Evolutionary conservation across 176 grass and related monocot genomes (phyloP).

Genomic region (Zizania latifolia): DNA sequence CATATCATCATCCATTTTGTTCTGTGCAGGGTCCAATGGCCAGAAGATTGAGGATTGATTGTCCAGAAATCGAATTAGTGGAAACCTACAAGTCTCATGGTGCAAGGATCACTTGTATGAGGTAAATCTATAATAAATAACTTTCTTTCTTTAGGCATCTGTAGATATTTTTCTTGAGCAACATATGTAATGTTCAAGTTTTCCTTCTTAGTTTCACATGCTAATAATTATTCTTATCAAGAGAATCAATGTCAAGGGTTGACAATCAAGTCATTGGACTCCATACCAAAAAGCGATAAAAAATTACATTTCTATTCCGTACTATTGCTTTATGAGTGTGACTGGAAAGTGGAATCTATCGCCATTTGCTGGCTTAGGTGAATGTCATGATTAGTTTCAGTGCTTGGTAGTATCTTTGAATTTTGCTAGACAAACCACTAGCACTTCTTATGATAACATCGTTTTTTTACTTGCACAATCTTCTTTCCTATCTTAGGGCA

Average conservation of each 20-base stretch:
- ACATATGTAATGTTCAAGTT: neutral
- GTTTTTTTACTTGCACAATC: neutral
- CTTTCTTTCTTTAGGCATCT: neutral
- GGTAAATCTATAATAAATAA: constrained; percentile 33
- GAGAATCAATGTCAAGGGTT: neutral
- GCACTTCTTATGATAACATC: neutral
- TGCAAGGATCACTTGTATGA: constrained; percentile 77
- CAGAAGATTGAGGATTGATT: constrained; percentile 34
- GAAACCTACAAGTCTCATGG: constrained; percentile 55
- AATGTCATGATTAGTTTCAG: neutral
- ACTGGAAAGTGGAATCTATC: neutral
- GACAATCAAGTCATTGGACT: neutral
- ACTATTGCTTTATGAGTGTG: neutral
- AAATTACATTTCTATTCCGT: neutral
- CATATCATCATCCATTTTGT: constrained; percentile 12
- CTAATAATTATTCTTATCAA: neutral
- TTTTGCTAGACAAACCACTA: neutral
- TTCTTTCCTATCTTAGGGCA: neutral
- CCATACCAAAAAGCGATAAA: neutral
- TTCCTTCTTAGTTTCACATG: constrained; percentile 21
- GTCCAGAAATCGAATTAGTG: neutral
- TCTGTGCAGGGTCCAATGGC: constrained; percentile 54
- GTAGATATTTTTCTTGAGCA: neutral
- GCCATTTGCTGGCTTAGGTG: neutral
- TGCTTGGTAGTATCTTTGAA: neutral